phyloP scores from a whole-genome alignment of 768 basidiomycete species.

The Strobilomyces echinocephalus region DNA sequence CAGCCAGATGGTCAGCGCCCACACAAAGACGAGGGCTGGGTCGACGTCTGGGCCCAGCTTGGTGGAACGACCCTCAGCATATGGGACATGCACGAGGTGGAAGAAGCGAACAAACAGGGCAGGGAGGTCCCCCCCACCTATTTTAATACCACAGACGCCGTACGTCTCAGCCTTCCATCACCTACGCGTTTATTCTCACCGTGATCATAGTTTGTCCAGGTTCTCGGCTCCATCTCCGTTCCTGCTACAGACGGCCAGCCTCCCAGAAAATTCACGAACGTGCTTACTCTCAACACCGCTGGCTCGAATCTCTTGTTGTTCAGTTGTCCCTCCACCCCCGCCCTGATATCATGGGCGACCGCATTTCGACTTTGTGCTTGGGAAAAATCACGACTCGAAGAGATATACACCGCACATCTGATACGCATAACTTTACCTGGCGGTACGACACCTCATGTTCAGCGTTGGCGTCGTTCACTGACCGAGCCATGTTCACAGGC shows the following conservation, averaged over 20 bases:
- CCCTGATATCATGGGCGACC: slow-evolving; percentile 84
- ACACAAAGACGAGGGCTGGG: slow-evolving; percentile 72
- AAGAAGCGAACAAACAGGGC: slow-evolving; percentile 76
- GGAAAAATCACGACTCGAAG: slow-evolving; percentile 93
- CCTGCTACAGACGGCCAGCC: slow-evolving; percentile 49
- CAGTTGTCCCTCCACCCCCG: slow-evolving; percentile 68
- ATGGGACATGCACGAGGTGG: slow-evolving; percentile 88
- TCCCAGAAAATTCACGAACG: slow-evolving; percentile 60
- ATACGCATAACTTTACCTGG: slow-evolving; percentile 69
- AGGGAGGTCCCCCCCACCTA: slow-evolving; percentile 83
- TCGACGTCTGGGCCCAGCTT: slow-evolving; percentile 84
- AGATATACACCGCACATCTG: slow-evolving; percentile 95
- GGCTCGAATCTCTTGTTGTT: slow-evolving; percentile 88
- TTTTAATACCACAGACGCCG: slow-evolving; percentile 84
- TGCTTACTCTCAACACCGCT: slow-evolving; percentile 90
- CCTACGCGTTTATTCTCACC: slow-evolving; percentile 3
- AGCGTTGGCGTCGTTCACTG: slow-evolving; percentile 26
- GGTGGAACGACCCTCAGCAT: slow-evolving; percentile 85
- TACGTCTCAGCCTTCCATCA: slow-evolving; percentile 37
- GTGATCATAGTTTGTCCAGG: slow-evolving; percentile 62
- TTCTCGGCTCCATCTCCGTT: slow-evolving; percentile 67
- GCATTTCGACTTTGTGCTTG: slow-evolving; percentile 86
- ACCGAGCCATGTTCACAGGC: slow-evolving; percentile 25
- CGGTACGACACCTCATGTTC: slow-evolving; percentile 27
- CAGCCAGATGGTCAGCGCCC: slow-evolving; percentile 69